A percentile compares a stretch with the other conserved stretches of the same genome.
Conservation (phyloP, 768 basidiomycete species). For the Dacryopinax primogenitus region DNA sequence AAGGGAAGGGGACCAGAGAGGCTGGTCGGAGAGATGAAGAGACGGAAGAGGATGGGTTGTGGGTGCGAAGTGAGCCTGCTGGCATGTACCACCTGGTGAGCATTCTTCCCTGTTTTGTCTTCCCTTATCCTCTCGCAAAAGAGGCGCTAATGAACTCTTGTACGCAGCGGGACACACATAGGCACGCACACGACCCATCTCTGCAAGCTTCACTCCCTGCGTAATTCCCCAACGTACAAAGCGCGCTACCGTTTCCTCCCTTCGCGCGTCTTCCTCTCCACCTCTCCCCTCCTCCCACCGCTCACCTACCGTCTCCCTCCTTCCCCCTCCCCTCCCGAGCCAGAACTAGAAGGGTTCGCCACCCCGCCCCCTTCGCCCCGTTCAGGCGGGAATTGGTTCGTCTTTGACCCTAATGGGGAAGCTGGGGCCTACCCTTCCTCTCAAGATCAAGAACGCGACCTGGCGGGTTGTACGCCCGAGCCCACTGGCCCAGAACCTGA, state of each 20-base stretch:
- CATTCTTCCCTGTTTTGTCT: neutral
- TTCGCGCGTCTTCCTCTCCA: neutral
- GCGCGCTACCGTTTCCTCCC: slow-evolving; percentile 5
- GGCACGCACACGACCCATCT: slow-evolving; percentile 6
- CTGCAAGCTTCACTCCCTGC: neutral
- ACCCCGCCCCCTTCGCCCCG: neutral
- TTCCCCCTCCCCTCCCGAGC: neutral
- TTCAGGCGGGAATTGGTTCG: neutral
- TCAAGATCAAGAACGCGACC: neutral
- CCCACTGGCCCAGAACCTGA: no score
- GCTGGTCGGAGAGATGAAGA: neutral
- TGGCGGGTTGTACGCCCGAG: neutral
- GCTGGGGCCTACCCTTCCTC: neutral
- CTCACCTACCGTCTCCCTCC: neutral
- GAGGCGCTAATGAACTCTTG: neutral
- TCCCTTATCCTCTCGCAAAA: neutral
- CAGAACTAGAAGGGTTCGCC: neutral
- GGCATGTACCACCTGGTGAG: neutral
- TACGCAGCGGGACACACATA: neutral
- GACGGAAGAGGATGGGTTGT: neutral
- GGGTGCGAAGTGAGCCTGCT: neutral
- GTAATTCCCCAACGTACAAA: neutral
- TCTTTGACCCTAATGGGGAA: slow-evolving; percentile 1
- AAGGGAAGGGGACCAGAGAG: neutral
- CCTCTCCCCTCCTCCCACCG: neutral